Base-by-base conservation (phyloP, 495 filamentous ascomycete genomes). In the Penicillium verhagenii region DNA sequence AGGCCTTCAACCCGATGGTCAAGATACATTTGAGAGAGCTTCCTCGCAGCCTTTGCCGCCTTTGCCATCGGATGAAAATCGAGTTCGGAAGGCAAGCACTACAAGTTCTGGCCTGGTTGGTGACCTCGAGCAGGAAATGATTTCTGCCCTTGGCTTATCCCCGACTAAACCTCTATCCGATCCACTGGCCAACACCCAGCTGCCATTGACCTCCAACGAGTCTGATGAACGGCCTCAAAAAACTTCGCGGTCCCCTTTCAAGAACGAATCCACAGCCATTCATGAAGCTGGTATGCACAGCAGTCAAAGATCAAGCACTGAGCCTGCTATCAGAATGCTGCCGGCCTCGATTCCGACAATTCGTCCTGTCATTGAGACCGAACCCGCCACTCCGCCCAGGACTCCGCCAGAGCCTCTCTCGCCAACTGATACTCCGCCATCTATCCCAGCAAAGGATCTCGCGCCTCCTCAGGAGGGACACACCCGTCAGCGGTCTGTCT, bases 41-140 rank as follows among this genome's bases (percentile, higher is more conserved):
- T 25, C 10, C 6, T 52, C 47, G 37, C 28, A 38, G 13, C 9
- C 31, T 16, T 45, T 50, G 23, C 28, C 24, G n/a, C 13, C 31
- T 13, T 45, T 50, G 23, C 25, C 52, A 37, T 16, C 44, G 16
- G 35, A 53, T 23, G 20, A 25, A 14, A 33, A 50, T 47, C 38
- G 24, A 18, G 23, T 45, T 14, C 33, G 29, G 3, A 29, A 37
- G 38, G 18, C 16, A 42, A 20, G 10, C 9, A 7, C 38, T 7
- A 21, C 6, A 16, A 29, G 24, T 8, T 57, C 59, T 7, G 39
- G 40, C 13, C 42, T 47, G 35, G 52, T 53, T 6, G 39, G 25
- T 14, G 55, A 60, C 21, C 56, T 69, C 1, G 64, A 60, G 48
- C 57, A 55, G 46, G 64, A 69, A 35, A 60, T 67, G 61, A 60